Percentiles rank a stretch among this genome's conserved stretches.
Evolutionary conservation across 164 flowering plant genomes (phyloP).

Genomic region (Liquidambar formosana): DNA sequence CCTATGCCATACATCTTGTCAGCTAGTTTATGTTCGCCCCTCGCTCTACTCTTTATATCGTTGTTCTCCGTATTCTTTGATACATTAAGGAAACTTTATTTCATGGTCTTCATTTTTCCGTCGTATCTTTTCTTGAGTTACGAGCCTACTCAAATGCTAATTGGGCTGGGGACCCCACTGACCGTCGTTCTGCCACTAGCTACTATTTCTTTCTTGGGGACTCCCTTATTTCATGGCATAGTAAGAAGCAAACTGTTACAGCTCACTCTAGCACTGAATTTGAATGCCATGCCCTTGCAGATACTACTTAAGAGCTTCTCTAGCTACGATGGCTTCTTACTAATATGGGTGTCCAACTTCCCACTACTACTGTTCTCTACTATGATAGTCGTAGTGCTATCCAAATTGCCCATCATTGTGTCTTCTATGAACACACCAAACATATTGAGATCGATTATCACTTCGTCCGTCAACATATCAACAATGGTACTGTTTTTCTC

Average conservation of each 20-base stretch:
- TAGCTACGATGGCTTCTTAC: too few species aligned
- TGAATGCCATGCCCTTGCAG: too few species aligned
- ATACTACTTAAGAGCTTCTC: too few species aligned
- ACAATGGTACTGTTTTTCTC: too few species aligned
- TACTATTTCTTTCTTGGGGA: background rate
- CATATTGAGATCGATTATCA: too few species aligned
- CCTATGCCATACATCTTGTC: constrained; percentile 2
- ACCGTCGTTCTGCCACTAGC: background rate
- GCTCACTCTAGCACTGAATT: background rate
- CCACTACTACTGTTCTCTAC: too few species aligned
- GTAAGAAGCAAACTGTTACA: background rate
- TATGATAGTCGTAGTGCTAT: too few species aligned
- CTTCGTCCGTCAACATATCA: background rate
- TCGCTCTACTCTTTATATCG: background rate
- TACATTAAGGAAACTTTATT: background rate
- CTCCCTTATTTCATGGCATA: background rate
- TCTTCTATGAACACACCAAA: too few species aligned
- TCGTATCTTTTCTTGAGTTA: background rate
- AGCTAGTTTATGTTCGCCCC: background rate
- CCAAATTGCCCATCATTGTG: too few species aligned
- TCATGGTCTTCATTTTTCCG: background rate
- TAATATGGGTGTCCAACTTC: too few species aligned
- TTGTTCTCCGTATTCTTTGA: background rate
- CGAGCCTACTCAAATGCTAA: background rate
- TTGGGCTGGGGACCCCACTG: background rate